Percentiles rank a stretch among this genome's conserved stretches.
Conservation (phyloP, 2,329 filamentous ascomycete genomes). For the Sphaerostilbella broomeana region DNA sequence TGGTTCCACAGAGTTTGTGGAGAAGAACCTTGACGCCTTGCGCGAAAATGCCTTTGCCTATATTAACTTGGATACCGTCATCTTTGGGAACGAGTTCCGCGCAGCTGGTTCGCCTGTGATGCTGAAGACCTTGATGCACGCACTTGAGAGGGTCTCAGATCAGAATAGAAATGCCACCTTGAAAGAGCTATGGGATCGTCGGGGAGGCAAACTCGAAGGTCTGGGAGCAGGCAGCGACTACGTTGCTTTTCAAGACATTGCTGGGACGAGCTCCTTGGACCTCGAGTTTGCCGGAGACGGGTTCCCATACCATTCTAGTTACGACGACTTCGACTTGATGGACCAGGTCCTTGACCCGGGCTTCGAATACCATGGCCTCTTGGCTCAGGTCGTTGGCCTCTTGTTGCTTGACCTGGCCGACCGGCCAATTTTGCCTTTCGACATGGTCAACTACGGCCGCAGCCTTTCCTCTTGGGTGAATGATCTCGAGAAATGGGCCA, state of each 20-base stretch:
- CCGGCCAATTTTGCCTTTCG: constrained; percentile 73
- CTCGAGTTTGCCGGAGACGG: constrained; percentile 64
- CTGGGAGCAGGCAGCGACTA: constrained; percentile 76
- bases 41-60: constrained; percentile 76
- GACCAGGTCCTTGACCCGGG: constrained; percentile 70
- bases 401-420: constrained; percentile 83
- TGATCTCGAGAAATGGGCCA: constrained; percentile 59
- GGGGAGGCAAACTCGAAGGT: constrained; percentile 54
- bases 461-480: constrained; percentile 58
- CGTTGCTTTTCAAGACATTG: constrained; percentile 84
- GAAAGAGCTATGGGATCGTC: constrained; percentile 66
- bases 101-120: constrained; percentile 79
- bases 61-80: constrained; percentile 81
- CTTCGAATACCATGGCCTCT: constrained; percentile 71
- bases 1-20: constrained; percentile 91
- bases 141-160: constrained; percentile 68
- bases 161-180: constrained; percentile 66
- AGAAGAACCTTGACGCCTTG: constrained; percentile 69
- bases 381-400: constrained; percentile 74
- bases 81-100: constrained; percentile 67
- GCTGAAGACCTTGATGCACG: constrained; percentile 61
- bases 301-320: constrained; percentile 74
- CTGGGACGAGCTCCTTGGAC: constrained; percentile 81
- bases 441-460: constrained; percentile 66
- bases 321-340: constrained; percentile 89